Evolutionary conservation across 2,329 filamentous ascomycete genomes (phyloP).

Genomic region (Didymosphaeria variabile): DNA sequence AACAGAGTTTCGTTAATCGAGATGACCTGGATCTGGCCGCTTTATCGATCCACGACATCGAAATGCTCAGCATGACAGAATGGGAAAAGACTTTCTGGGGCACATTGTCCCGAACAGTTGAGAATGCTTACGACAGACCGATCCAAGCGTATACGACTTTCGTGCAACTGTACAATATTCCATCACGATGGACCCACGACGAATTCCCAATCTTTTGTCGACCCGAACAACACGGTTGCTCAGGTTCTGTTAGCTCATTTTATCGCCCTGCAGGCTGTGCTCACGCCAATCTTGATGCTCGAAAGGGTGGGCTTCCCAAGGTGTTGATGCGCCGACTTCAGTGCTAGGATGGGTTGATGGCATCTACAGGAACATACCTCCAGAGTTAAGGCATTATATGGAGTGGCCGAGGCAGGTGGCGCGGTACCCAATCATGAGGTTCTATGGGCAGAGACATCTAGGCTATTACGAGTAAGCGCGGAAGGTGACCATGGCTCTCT

Average conservation of each 20-base stretch:
- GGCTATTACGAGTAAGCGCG: conserved; percentile 23
- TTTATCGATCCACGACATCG: conserved; percentile 38
- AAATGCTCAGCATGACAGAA: conserved; percentile 38
- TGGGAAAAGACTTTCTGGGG: conserved; percentile 41
- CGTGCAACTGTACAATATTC: conserved; percentile 52
- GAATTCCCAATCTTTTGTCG: conserved; percentile 56
- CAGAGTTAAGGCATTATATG: conserved; percentile 32
- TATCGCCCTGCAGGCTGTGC: conserved; percentile 56
- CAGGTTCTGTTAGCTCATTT: conserved; percentile 59
- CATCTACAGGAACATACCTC: conserved; percentile 40
- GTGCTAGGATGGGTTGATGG: conserved; percentile 45
- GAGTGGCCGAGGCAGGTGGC: conserved; percentile 45
- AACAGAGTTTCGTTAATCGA: conserved; percentile 30
- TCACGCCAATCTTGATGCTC: conserved; percentile 52
- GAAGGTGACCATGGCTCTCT: background rate
- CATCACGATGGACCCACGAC: conserved; percentile 52
- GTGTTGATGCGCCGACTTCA: conserved; percentile 43
- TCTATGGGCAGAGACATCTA: conserved; percentile 36
- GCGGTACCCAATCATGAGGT: conserved; percentile 38
- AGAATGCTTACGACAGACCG: conserved; percentile 41
- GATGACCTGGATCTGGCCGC: conserved; percentile 43
- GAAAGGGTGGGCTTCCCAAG: conserved; percentile 45
- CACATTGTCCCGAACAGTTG: conserved; percentile 35
- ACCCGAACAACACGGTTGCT: conserved; percentile 52
- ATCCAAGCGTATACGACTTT: conserved; percentile 54